Evolutionary conservation across 768 basidiomycete species (phyloP), one percentile per base, ranked within the genome.

Genomic region (Asterophora lycoperdoides): DNA sequence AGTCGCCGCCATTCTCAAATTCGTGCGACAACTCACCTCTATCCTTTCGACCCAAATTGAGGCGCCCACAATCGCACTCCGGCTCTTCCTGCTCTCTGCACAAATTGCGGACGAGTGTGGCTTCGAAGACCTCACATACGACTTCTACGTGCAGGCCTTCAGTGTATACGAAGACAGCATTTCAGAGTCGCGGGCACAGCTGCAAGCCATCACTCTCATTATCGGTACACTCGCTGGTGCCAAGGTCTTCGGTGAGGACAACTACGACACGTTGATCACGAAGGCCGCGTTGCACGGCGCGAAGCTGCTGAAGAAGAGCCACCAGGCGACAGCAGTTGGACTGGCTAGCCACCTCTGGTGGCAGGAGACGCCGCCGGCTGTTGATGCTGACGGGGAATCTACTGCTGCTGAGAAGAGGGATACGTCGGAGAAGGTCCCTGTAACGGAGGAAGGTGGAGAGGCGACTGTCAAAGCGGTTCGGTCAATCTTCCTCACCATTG

Each of bases 301-400:
- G 26, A 95, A 95, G 69, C 68, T 98, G 55, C 67, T 99, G 67
- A 99, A 99, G 79, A 98, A 99, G 77, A 92, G 92, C 10, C 95
- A 97, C 66, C 96, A 98, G 68, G 88, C 94, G 10, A 90, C 85
- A 8, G 96, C 95, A 4, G 96, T 98, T 17, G 84, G 89, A 41
- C 75, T 93, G 26, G 96, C 96, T 7, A 96, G 93, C 64, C 96
- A 99, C 69, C 70, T 99, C 57, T 99, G 95, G 95, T 99, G 94
- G 94, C 96, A 98, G 64, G 87, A 87, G 53, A 73, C 81, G 19
- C 66, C 75, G 1, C 55, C 69, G 17, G 54, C 68, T 46, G 35
- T 51, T 36, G 60, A 61, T 39, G 63, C 67, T 0, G 63, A 66
- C 18, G 81, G 76, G 11, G 75, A 74, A 46, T 62, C 58, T 14